A percentile compares a stretch with the other conserved stretches of the same genome.
phyloP scores from a whole-genome alignment of 2,329 filamentous ascomycete species.

The Emmonsiellopsis sp. region DNA sequence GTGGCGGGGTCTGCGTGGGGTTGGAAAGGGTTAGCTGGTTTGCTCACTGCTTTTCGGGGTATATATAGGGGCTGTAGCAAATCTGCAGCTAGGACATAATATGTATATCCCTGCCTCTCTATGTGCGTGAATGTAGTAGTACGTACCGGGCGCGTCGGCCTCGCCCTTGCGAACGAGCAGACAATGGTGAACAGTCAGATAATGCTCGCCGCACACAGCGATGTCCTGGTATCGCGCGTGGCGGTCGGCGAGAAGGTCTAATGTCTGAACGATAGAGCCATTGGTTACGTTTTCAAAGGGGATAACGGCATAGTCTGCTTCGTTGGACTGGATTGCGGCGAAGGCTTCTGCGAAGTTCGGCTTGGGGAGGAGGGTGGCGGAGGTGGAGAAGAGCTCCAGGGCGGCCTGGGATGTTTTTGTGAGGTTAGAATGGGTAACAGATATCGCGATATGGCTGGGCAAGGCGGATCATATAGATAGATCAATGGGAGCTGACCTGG shows the following conservation, averaged over 20 bases:
- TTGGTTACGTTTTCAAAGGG: conserved; percentile 96
- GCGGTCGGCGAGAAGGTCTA: conserved; percentile 79
- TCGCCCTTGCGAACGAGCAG: conserved; percentile 48
- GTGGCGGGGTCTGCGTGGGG: conserved; percentile 8
- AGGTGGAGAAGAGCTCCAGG: conserved; percentile 39
- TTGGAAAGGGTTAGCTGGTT: neutral
- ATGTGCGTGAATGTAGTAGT: neutral
- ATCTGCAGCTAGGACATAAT: neutral
- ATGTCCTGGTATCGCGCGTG: conserved; percentile 55
- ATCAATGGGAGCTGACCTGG: conserved; percentile 41
- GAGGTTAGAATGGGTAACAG: neutral
- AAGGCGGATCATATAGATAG: neutral
- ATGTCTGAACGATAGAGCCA: conserved; percentile 79
- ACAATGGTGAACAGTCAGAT: conserved; percentile 81
- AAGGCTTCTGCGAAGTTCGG: conserved; percentile 58
- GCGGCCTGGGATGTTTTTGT: conserved; percentile 37
- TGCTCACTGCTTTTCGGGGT: too few relatives aligned
- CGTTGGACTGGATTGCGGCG: conserved; percentile 58
- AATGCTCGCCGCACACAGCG: conserved; percentile 71
- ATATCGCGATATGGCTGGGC: too few relatives aligned
- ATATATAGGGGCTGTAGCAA: neutral
- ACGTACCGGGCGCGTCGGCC: conserved; percentile 6
- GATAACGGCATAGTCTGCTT: conserved; percentile 65
- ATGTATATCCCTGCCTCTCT: neutral
- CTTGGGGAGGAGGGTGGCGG: conserved; percentile 23